Conservation (phyloP, 1,139 yeast genomes). For the Hemisphaericaspora subhashii region DNA sequence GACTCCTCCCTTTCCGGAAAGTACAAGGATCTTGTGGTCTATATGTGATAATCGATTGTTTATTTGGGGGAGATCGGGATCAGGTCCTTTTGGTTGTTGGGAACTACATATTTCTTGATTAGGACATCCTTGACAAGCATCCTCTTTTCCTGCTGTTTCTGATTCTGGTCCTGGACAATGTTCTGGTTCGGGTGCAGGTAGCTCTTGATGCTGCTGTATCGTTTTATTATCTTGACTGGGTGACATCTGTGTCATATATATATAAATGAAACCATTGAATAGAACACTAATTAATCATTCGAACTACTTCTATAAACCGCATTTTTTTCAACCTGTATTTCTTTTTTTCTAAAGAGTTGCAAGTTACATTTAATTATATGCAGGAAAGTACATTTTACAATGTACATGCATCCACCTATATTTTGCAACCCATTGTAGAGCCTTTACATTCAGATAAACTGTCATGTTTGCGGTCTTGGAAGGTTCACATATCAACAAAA, state of each 20-base stretch:
- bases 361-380: constrained; percentile 1
- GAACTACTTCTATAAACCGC: background rate
- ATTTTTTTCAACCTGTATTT: background rate
- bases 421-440: no score
- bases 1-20: constrained; percentile 98
- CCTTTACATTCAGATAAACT: no score
- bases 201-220: constrained; percentile 18
- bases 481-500: no score
- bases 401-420: no score
- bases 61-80: constrained; percentile 86
- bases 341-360: background rate
- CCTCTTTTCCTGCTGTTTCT: constrained; percentile 88
- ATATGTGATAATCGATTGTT: constrained; percentile 65
- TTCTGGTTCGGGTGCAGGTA: constrained; percentile 73
- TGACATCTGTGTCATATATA: constrained; percentile 18
- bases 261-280: background rate
- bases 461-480: no score
- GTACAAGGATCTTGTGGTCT: constrained; percentile 78
- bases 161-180: constrained; percentile 99
- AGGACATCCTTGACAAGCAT: constrained; percentile 94
- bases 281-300: no score
- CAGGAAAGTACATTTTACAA: no score
- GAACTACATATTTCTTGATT: constrained; percentile 88
- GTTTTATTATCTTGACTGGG: constrained; percentile 20
- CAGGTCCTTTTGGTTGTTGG: constrained; percentile 86